A percentile compares a stretch with the other conserved stretches of the same genome.
Evolutionary conservation across 768 basidiomycete genomes (phyloP).

Genomic region (Lepiota subincarnata): DNA sequence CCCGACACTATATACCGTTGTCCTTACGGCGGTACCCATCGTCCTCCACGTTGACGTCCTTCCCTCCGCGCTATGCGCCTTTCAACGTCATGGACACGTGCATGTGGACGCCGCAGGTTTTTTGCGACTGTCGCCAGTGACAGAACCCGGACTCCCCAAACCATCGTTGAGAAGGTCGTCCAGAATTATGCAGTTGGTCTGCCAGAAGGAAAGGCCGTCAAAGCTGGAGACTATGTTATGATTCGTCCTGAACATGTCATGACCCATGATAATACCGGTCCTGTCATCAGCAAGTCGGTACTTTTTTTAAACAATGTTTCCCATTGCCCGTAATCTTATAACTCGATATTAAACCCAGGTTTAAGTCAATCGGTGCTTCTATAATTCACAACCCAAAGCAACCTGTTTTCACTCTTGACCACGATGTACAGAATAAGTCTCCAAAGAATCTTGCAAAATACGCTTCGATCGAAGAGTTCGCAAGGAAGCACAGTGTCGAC

Average conservation of each 20-base stretch:
- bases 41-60: background rate
- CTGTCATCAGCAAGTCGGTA: slow-evolving; percentile 92
- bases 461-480: slow-evolving; percentile 86
- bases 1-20: background rate
- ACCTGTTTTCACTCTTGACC: slow-evolving; percentile 94
- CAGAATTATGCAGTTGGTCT: slow-evolving; percentile 95
- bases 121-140: slow-evolving; percentile 23
- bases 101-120: slow-evolving; percentile 15
- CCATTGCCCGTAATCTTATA: background rate
- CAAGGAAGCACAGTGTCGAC: slow-evolving; percentile 78
- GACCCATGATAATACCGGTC: slow-evolving; percentile 98
- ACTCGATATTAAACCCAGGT: slow-evolving; percentile 48
- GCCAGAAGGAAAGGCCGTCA: slow-evolving; percentile 72
- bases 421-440: slow-evolving; percentile 96
- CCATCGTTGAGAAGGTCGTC: slow-evolving; percentile 95
- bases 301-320: background rate
- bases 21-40: background rate
- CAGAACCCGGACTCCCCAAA: slow-evolving; percentile 55
- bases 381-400: slow-evolving; percentile 76
- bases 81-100: background rate
- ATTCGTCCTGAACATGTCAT: slow-evolving; percentile 97
- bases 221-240: slow-evolving; percentile 99
- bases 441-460: slow-evolving; percentile 91
- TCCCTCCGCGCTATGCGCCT: slow-evolving; percentile 2
- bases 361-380: slow-evolving; percentile 91